These are phyloP conservation scores for Parathielavia appendiculata DNA, from an alignment of 495 filamentous ascomycete genomes.

Conservation along the genomic window DNA sequence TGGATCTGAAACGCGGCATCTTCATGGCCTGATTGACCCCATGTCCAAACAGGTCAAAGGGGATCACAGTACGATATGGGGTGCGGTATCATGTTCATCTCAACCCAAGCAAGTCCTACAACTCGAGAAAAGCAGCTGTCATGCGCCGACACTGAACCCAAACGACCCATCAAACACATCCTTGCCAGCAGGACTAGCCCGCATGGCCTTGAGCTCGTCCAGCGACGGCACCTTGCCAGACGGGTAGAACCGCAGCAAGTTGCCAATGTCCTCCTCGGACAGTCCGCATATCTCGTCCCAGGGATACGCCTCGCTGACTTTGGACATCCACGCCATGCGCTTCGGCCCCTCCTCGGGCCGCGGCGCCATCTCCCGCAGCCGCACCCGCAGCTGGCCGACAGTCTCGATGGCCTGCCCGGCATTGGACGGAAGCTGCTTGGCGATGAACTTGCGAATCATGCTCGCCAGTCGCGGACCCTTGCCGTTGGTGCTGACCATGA, in stretches of 20 bases:
- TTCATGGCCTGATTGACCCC: too few species aligned
- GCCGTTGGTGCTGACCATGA: constrained; percentile 98
- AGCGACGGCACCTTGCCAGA: constrained; percentile 45
- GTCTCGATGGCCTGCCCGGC: constrained; percentile 77
- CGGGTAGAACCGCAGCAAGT: constrained; percentile 63
- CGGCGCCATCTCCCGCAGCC: constrained; percentile 73
- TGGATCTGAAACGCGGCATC: too few species aligned
- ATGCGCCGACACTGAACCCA: constrained; percentile 52
- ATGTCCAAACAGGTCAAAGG: too few species aligned
- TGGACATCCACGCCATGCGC: constrained; percentile 94
- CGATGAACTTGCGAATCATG: constrained; percentile 79
- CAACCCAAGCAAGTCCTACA: constrained; percentile 23
- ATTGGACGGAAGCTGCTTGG: constrained; percentile 64
- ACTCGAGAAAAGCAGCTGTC: constrained; percentile 29
- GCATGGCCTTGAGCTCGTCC: constrained; percentile 46
- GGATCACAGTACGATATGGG: background rate
- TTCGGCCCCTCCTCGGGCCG: constrained; percentile 67
- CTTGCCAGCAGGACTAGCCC: constrained; percentile 43
- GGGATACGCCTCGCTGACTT: constrained; percentile 80
- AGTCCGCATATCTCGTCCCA: constrained; percentile 82
- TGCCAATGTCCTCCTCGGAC: constrained; percentile 78
- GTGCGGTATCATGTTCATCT: background rate
- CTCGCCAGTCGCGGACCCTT: constrained; percentile 91
- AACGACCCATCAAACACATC: constrained; percentile 55
- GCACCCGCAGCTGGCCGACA: constrained; percentile 73